phyloP scores from a whole-genome alignment of 805 yeast species.

The Zygotorulaspora danielsina region DNA sequence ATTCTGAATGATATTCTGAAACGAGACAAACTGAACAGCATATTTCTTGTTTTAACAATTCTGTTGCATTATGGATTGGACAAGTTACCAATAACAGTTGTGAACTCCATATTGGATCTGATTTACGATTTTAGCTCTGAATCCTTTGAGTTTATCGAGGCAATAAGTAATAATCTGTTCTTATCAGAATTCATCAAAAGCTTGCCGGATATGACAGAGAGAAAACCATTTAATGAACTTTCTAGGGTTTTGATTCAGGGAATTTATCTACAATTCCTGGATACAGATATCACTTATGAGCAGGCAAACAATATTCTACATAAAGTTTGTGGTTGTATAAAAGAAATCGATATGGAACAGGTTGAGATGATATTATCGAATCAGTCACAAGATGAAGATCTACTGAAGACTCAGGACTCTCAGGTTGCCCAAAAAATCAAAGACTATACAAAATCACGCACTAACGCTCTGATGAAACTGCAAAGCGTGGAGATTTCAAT shows the following conservation, averaged over 20 bases:
- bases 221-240: constrained; percentile 30
- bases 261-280: constrained; percentile 37
- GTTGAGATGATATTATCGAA: constrained; percentile 27
- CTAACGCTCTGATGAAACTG: constrained; percentile 47
- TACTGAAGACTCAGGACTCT: constrained; percentile 14
- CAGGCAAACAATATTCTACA: constrained; percentile 26
- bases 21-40: constrained; percentile 24
- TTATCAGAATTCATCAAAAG: constrained; percentile 19
- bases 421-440: constrained; percentile 31
- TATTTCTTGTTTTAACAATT: constrained; percentile 28
- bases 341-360: constrained; percentile 33
- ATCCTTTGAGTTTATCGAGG: constrained; percentile 48
- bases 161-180: constrained; percentile 15
- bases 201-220: constrained; percentile 15
- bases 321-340: constrained; percentile 26
- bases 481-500: constrained; percentile 66
- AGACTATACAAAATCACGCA: constrained; percentile 40
- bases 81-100: constrained; percentile 41
- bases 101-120: constrained; percentile 53
- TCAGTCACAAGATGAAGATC: constrained; percentile 18
- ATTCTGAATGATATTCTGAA: constrained; percentile 43
- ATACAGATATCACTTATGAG: constrained; percentile 24
- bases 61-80: constrained; percentile 30
- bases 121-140: constrained; percentile 59
- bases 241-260: constrained; percentile 38